Percentiles rank a stretch among this genome's conserved stretches.
These are phyloP conservation scores for Phlebopus sp. DNA, from an alignment of 1,284 basidiomycete species.

Conservation along the genomic window DNA sequence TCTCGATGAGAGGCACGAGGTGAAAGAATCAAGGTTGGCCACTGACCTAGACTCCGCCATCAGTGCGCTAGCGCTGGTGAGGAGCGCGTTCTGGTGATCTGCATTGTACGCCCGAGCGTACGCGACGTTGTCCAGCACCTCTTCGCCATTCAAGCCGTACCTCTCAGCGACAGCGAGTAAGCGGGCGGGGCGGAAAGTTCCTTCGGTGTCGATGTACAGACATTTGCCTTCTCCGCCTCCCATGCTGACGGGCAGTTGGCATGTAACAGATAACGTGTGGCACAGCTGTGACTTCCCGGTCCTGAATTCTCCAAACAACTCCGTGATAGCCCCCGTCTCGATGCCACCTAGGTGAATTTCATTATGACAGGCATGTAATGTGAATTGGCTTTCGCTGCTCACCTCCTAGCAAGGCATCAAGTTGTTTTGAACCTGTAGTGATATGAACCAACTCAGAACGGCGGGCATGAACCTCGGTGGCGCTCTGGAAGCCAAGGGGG, in stretches of 20 bases:
- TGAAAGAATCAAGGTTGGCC: conserved; percentile 3
- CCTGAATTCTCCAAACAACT: conserved; percentile 97
- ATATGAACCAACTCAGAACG: conserved; percentile 97
- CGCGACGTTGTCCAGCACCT: conserved; percentile 97
- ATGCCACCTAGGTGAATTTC: conserved; percentile 70
- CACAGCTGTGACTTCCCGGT: conserved; percentile 99
- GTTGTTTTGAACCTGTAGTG: conserved; percentile 93
- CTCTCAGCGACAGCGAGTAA: conserved; percentile 94
- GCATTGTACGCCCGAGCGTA: conserved; percentile 99
- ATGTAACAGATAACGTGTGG: conserved; percentile 97
- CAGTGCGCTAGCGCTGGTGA: conserved; percentile 91
- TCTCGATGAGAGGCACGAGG: conserved; percentile 9
- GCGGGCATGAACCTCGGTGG: conserved; percentile 94
- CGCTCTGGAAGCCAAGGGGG: conserved; percentile 97
- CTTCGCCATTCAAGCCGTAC: conserved; percentile 94
- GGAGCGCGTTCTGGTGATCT: conserved; percentile 91
- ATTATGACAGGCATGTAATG: conserved; percentile 6
- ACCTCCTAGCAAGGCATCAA: conserved; percentile 96
- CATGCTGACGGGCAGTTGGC: conserved; percentile 96
- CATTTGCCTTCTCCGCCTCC: conserved; percentile 99
- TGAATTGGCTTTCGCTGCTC: conserved; percentile 20
- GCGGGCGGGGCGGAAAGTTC: conserved; percentile 96
- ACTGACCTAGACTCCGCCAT: conserved; percentile 94
- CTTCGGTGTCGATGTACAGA: conserved; percentile 98
- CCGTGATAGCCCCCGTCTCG: conserved; percentile 98